A percentile compares a stretch with the other conserved stretches of the same genome.
Evolutionary conservation across 2,329 filamentous ascomycete species (phyloP).

Genomic region (Podosphaera fusca): DNA sequence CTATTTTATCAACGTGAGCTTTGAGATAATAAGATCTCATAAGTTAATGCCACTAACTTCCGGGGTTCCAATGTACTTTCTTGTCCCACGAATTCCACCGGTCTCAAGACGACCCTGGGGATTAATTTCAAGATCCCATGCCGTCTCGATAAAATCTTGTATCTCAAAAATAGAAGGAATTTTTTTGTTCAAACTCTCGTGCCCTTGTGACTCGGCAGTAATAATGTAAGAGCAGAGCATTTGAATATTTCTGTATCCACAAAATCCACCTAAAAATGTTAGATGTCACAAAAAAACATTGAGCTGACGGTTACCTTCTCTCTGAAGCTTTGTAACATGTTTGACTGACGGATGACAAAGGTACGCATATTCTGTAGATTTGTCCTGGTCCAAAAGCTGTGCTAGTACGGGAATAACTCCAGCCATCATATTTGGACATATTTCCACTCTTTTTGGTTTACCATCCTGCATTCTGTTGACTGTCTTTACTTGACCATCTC

Average conservation of each 20-base stretch:
- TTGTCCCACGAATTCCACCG: constrained; percentile 64
- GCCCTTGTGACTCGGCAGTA: constrained; percentile 29
- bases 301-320: constrained; percentile 31
- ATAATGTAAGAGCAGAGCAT: constrained; percentile 67
- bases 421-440: constrained; percentile 23
- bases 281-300: not conserved
- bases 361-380: constrained; percentile 44
- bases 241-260: constrained; percentile 87
- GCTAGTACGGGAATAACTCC: constrained; percentile 38
- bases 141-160: constrained; percentile 67
- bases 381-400: constrained; percentile 40
- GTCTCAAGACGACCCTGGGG: constrained; percentile 53
- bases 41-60: constrained; percentile 31
- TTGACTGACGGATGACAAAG: constrained; percentile 53
- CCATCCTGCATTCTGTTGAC: constrained; percentile 26
- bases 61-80: constrained; percentile 87
- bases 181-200: constrained; percentile 31
- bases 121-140: constrained; percentile 75
- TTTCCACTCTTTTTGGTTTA: constrained; percentile 19
- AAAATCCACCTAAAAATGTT: constrained; percentile 47
- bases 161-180: constrained; percentile 61
- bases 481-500: constrained; percentile 29
- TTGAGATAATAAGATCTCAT: constrained; percentile 2
- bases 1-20: constrained; percentile 19
- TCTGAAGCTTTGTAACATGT: constrained; percentile 63